Base-by-base conservation (phyloP, 2,329 filamentous ascomycete species). In the Lachnellula hyalina region DNA sequence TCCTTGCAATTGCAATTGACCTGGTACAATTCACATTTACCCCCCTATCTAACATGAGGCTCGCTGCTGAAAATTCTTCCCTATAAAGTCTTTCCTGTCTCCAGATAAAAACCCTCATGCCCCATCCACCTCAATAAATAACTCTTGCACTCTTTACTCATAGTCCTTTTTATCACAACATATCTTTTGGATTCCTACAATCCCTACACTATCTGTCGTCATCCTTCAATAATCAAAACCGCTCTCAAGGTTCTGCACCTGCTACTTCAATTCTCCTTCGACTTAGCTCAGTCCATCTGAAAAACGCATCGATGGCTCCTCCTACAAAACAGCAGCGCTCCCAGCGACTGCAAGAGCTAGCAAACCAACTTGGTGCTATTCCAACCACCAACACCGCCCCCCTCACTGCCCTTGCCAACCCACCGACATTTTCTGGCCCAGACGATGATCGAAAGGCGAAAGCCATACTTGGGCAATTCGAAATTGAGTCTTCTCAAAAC, bases 361-460 rank as follows among this genome's bases (percentile, higher is more conserved):
- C 58, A 19, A 42, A 36, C 23, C 49, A 57, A 32, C 32, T 52
- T 8, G 47, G 51, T 21, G 58, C 36, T 32, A 38, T 54, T 7
- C 28, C 47, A 23, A 38, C 47, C 4, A 40, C 17, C 35, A 48
- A 56, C 41, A n/a, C 17, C 7, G 42, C 28, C 7, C 35, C 44
- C 2, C 34, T 61, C 17, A 42, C 48, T 8, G 49, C 45, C 17
- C 59, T 53, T 19, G 23, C 12, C 11, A 49, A 55, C 17, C 19
- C 35, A 8, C 55, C 55, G 11, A 25, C 57, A 9, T 56, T 55
- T 38, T 47, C 40, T 9, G 49, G 38, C 28, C 49, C 51, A 5
- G 53, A 60, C 21, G 57, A 61, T 25, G 59, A 61, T 12, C 34
- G 53, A 47, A 56, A 47, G 40, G 59, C 59, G n/a, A 57, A 61